Evolutionary conservation across 805 yeast species (phyloP).

Genomic region (Candida caryicola): DNA sequence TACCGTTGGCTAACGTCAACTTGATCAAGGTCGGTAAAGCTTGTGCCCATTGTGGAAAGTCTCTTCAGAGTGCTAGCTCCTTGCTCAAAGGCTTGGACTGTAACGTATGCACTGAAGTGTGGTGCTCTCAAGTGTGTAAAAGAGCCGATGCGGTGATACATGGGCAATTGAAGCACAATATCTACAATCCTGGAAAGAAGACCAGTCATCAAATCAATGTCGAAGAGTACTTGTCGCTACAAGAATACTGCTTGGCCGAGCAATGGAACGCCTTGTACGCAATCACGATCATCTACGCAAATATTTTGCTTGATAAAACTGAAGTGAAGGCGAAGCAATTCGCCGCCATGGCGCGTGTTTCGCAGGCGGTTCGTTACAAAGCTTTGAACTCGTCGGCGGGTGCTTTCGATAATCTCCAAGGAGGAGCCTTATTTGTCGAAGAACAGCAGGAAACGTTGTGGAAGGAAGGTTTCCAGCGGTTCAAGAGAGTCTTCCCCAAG

Average conservation of each 20-base stretch:
- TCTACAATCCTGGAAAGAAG: constrained; percentile 29
- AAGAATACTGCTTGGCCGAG: constrained; percentile 58
- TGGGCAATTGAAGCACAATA: constrained; percentile 53
- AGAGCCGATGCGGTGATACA: constrained; percentile 47
- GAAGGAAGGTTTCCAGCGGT: constrained; percentile 53
- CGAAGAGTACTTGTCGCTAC: constrained; percentile 53
- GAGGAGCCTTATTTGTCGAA: constrained; percentile 52
- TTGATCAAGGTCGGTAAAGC: constrained; percentile 61
- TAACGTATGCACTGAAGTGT: constrained; percentile 57
- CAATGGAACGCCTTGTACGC: constrained; percentile 71
- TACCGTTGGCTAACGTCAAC: constrained; percentile 64
- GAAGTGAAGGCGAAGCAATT: constrained; percentile 46
- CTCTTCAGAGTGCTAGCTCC: constrained; percentile 32
- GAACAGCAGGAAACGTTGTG: constrained; percentile 60
- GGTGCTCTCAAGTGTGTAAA: constrained; percentile 70
- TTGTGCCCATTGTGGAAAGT: constrained; percentile 69
- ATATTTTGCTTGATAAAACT: constrained; percentile 40
- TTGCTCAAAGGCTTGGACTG: constrained; percentile 59
- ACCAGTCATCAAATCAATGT: constrained; percentile 40
- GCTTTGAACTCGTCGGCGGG: constrained; percentile 56
- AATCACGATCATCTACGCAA: constrained; percentile 55
- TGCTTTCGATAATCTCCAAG: constrained; percentile 50
- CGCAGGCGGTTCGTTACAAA: constrained; percentile 62
- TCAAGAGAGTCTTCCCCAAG: constrained; percentile 48
- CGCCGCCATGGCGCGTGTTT: constrained; percentile 62